phyloP scores from a whole-genome alignment of 768 basidiomycete species.

The Podaxis pistillaris region DNA sequence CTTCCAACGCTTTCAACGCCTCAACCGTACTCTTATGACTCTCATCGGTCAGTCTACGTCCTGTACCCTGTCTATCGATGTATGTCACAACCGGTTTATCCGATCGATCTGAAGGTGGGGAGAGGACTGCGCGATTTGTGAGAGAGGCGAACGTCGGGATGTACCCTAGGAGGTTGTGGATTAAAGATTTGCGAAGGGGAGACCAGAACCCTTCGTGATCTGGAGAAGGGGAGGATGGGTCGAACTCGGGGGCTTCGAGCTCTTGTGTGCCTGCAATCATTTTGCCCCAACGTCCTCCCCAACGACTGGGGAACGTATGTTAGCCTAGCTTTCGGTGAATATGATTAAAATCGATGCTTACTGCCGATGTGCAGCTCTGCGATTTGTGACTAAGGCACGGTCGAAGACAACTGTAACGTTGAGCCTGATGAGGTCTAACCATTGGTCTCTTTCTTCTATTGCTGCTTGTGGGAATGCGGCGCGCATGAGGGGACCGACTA shows the following conservation, averaged over 20 bases:
- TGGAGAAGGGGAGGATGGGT: not conserved
- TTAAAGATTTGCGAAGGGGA: constrained; percentile 29
- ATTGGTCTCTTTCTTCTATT: constrained; percentile 59
- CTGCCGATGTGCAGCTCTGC: constrained; percentile 57
- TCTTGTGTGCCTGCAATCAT: constrained; percentile 35
- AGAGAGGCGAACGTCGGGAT: constrained; percentile 20
- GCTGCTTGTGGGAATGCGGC: constrained; percentile 59
- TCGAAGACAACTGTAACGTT: constrained; percentile 58
- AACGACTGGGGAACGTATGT: constrained; percentile 21
- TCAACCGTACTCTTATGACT: constrained; percentile 23
- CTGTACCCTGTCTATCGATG: constrained; percentile 50
- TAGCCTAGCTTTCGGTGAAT: not conserved
- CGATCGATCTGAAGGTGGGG: constrained; percentile 3
- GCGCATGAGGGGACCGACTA: constrained; percentile 64
- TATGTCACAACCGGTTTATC: constrained; percentile 46
- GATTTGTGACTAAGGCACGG: constrained; percentile 58
- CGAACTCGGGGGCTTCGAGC: constrained; percentile 21
- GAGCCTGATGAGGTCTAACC: constrained; percentile 52
- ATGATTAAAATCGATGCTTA: constrained; percentile 19
- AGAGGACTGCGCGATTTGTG: constrained; percentile 18
- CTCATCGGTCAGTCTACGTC: constrained; percentile 21
- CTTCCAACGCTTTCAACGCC: constrained; percentile 22
- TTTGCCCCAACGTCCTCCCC: constrained; percentile 29
- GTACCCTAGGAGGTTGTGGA: constrained; percentile 32
- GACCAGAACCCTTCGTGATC: constrained; percentile 29